phyloP scores from a whole-genome alignment of 2,329 filamentous ascomycete genomes.

The Didymella arachidicola region DNA sequence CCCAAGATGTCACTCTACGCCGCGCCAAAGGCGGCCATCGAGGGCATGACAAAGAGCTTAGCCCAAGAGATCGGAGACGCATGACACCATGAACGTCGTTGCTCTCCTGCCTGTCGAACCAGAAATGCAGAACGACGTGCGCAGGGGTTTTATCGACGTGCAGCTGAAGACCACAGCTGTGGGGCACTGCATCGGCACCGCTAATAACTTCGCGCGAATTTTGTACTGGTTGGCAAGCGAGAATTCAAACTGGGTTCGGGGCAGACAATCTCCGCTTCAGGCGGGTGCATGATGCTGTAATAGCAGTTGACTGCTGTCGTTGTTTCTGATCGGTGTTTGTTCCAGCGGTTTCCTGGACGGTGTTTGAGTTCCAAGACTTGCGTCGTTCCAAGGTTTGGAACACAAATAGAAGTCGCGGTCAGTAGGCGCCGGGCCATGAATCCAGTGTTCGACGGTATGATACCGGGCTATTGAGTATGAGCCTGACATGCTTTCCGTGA shows the following conservation, averaged over 20 bases:
- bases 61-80: conserved; percentile 64
- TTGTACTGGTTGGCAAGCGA: conserved; percentile 64
- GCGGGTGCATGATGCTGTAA: conserved; percentile 53
- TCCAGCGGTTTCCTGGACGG: conserved; percentile 25
- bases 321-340: conserved; percentile 29
- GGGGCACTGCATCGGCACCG: conserved; percentile 59
- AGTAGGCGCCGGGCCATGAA: background rate
- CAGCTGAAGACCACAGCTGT: conserved; percentile 62
- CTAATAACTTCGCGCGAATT: conserved; percentile 63
- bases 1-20: conserved; percentile 60
- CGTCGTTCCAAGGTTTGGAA: conserved; percentile 35
- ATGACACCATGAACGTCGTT: conserved; percentile 68
- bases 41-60: conserved; percentile 66
- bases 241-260: conserved; percentile 57
- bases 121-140: conserved; percentile 64
- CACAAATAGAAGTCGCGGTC: conserved; percentile 14
- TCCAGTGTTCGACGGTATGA: background rate
- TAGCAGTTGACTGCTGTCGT: conserved; percentile 14
- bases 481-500: no score
- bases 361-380: conserved; percentile 37
- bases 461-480: background rate
- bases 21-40: conserved; percentile 66
- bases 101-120: conserved; percentile 67
- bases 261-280: conserved; percentile 64
- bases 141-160: conserved; percentile 57